Conservation (phyloP, 2,329 filamentous ascomycete species). For the Penicillium decumbens region DNA sequence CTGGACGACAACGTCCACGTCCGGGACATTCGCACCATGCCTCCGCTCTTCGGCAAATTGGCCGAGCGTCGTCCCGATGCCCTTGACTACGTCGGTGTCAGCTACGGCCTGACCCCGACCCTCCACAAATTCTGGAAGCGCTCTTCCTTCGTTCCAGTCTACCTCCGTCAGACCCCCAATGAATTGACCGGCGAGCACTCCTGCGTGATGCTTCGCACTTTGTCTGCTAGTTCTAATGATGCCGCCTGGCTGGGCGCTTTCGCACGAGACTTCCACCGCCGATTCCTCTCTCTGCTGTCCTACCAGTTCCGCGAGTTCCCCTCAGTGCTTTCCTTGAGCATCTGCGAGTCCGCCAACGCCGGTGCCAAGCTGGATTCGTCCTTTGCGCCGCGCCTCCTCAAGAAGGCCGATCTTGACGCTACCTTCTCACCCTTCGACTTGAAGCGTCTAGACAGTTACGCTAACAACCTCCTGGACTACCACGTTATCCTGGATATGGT, state of each 20-base stretch:
- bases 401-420: constrained; percentile 70
- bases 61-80: constrained; percentile 72
- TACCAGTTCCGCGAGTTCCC: constrained; percentile 88
- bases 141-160: constrained; percentile 78
- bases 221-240: constrained; percentile 60
- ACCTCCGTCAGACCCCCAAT: constrained; percentile 90
- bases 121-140: constrained; percentile 98
- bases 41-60: constrained; percentile 84
- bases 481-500: constrained; percentile 94
- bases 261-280: constrained; percentile 84
- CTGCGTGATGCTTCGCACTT: constrained; percentile 88
- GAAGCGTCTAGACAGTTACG: constrained; percentile 90
- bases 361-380: constrained; percentile 64
- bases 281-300: constrained; percentile 84
- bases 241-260: constrained; percentile 84
- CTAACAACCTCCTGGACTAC: constrained; percentile 96
- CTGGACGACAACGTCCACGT: constrained; percentile 85
- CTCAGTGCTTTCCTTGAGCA: constrained; percentile 71
- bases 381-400: constrained; percentile 54
- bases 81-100: constrained; percentile 92
- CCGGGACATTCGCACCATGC: constrained; percentile 84
- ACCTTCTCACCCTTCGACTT: constrained; percentile 86
- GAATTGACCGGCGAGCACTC: constrained; percentile 96
- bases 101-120: constrained; percentile 79
- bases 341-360: constrained; percentile 76